Evolutionary conservation across 2,329 filamentous ascomycete genomes (phyloP).

Genomic region (Nemania sp.): DNA sequence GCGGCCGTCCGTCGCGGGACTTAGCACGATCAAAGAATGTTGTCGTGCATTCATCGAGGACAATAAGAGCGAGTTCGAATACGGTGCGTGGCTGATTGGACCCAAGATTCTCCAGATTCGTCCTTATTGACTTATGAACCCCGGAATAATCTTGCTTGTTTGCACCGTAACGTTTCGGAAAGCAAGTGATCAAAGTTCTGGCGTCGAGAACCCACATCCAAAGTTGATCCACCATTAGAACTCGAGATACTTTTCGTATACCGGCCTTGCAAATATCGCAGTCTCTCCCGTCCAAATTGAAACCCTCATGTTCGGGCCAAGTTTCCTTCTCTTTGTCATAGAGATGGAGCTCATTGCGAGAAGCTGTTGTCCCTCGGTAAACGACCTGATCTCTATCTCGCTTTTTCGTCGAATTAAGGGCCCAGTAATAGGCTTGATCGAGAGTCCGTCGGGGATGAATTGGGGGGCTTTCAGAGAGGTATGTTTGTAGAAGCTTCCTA

Average conservation of each 20-base stretch:
- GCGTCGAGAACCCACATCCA: constrained; percentile 51
- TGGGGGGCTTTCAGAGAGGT: constrained; percentile 42
- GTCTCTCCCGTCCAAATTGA: neutral
- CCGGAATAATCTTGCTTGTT: constrained; percentile 47
- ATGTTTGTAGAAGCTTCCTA: constrained; percentile 41
- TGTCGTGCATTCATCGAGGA: constrained; percentile 48
- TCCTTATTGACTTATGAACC: constrained; percentile 48
- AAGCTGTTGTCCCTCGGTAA: constrained; percentile 43
- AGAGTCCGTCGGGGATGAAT: constrained; percentile 51
- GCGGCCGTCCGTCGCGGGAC: constrained; percentile 40
- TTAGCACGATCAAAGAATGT: constrained; percentile 48
- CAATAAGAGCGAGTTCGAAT: constrained; percentile 49
- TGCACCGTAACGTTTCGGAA: constrained; percentile 49
- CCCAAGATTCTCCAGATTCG: constrained; percentile 33
- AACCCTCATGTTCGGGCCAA: constrained; percentile 5
- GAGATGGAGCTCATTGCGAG: constrained; percentile 31
- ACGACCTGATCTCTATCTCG: constrained; percentile 51
- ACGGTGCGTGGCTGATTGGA: constrained; percentile 43
- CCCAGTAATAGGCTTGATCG: constrained; percentile 52
- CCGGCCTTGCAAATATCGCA: constrained; percentile 17
- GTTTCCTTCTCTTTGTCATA: constrained; percentile 14
- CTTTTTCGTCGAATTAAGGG: constrained; percentile 44
- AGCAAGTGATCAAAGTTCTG: constrained; percentile 47
- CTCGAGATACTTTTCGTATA: constrained; percentile 22
- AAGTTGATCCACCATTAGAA: constrained; percentile 51